Percentiles rank a stretch among this genome's conserved stretches.
These are phyloP conservation scores for Amphirosellinia nigrospora DNA, from an alignment of 495 filamentous ascomycete genomes.

Conservation along the genomic window DNA sequence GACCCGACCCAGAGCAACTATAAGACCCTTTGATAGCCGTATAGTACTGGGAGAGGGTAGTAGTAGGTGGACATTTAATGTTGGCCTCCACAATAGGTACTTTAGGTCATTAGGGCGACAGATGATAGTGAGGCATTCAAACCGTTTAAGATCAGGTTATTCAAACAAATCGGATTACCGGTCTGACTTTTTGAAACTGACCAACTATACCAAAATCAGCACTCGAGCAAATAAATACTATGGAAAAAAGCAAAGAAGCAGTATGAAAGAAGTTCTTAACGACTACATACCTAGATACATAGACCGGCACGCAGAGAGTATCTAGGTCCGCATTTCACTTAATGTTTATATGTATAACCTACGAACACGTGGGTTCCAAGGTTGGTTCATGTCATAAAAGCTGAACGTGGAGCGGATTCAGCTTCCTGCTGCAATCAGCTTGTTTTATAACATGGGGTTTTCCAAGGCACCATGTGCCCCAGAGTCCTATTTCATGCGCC, in stretches of 20 bases:
- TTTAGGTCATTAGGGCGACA: background rate
- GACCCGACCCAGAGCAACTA: background rate
- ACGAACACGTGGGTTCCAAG: background rate
- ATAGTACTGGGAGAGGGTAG: background rate
- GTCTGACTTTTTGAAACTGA: background rate
- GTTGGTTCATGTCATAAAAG: background rate
- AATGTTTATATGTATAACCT: background rate
- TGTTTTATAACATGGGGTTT: constrained; percentile 1
- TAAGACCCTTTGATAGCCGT: constrained; percentile 9
- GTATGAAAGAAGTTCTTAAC: background rate
- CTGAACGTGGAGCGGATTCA: background rate
- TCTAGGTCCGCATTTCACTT: background rate
- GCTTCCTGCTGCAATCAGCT: background rate
- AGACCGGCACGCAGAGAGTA: background rate
- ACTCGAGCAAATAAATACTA: background rate
- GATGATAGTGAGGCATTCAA: background rate
- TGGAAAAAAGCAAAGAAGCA: background rate
- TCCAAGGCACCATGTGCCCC: background rate
- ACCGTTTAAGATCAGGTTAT: background rate
- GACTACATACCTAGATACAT: background rate
- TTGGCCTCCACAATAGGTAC: background rate
- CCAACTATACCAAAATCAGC: background rate
- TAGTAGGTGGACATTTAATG: too few species aligned
- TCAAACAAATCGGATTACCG: background rate
- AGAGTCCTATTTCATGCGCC: background rate